phyloP scores from a whole-genome alignment of 495 filamentous ascomycete species.

The Elaphomyces granulatus region DNA sequence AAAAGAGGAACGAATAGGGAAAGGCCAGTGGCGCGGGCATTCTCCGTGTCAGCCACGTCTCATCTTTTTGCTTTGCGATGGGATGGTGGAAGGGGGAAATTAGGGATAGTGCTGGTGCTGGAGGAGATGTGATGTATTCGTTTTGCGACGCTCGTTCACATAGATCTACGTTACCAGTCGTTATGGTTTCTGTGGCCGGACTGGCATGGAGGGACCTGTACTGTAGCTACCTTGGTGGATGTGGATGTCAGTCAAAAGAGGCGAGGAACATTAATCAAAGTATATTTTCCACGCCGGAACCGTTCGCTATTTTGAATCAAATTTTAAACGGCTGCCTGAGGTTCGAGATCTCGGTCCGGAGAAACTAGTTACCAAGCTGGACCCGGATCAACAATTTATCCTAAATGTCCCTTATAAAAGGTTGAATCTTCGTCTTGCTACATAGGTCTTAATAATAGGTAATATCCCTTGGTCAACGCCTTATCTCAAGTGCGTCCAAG shows the following conservation, averaged over 20 bases:
- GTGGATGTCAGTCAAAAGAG: background rate
- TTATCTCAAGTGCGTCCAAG: too few relatives aligned
- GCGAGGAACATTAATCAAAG: background rate
- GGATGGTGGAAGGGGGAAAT: conserved; percentile 5
- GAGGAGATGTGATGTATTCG: background rate
- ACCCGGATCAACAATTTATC: too few relatives aligned
- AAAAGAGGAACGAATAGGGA: conserved; percentile 1
- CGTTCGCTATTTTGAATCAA: too few relatives aligned
- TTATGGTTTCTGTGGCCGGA: background rate
- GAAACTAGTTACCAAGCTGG: too few relatives aligned
- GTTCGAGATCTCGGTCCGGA: too few relatives aligned
- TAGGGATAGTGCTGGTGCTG: conserved; percentile 2
- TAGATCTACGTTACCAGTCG: background rate
- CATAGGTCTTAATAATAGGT: too few relatives aligned
- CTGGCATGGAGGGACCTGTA: background rate
- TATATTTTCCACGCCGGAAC: background rate
- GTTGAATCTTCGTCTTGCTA: too few relatives aligned
- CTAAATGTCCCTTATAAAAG: too few relatives aligned
- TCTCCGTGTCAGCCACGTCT: conserved; percentile 4
- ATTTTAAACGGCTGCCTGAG: too few relatives aligned
- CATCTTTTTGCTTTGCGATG: background rate
- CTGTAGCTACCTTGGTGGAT: background rate
- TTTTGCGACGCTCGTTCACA: background rate
- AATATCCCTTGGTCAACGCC: too few relatives aligned
- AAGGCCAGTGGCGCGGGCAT: conserved; percentile 2